Base-by-base conservation (phyloP, 805 yeast genomes). In the Saccharomycopsis fermentans region DNA sequence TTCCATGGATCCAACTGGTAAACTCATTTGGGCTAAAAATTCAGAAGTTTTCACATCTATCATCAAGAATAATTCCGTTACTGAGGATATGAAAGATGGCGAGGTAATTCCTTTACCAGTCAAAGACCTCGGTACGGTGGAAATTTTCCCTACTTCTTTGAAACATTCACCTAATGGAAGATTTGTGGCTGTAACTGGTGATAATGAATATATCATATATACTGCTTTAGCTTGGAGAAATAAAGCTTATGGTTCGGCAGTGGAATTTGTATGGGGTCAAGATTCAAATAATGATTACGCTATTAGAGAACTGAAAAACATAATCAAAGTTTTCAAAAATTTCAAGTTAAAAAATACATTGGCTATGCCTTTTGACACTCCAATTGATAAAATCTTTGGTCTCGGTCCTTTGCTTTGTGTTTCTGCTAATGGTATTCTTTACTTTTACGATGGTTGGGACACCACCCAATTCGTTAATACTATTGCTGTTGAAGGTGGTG, bases 201-300 rank as follows among this genome's bases (percentile, higher is more conserved):
- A 94, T 73, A 97, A 97, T 61, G 99, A 94, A 73, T 92, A 90
- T 71, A 89, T 92, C 66, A 86, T 94, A 57, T 94, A 92, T 74
- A 91, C 98, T 1, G 92, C 99, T 1, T 80, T 94, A 67, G 98
- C 98, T 1, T 94, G 99, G 99, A 83, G 99, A 76, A 90, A 92
- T 68, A 94, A 90, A 74, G 79, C 90, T 55, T 94, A 87, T 71
- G 98, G 98, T 63, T 79, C 81, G 59, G 97, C 96, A 21, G 74
- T 83, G 58, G 97, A 90, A 68, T 90, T 95, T 70, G 96, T 83
- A 50, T 94, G 99, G 99, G 90, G 95, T 62, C 83, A 86, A 56
- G 97, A 92, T 72, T 83, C 96, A 2, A 88, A 87, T 68, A 43
- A 43, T 21, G 78, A 84, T 63, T 94, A 81, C 73, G 99, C 97